Base-by-base conservation (phyloP, 2,329 filamentous ascomycete genomes). In the Helotiales sp. region DNA sequence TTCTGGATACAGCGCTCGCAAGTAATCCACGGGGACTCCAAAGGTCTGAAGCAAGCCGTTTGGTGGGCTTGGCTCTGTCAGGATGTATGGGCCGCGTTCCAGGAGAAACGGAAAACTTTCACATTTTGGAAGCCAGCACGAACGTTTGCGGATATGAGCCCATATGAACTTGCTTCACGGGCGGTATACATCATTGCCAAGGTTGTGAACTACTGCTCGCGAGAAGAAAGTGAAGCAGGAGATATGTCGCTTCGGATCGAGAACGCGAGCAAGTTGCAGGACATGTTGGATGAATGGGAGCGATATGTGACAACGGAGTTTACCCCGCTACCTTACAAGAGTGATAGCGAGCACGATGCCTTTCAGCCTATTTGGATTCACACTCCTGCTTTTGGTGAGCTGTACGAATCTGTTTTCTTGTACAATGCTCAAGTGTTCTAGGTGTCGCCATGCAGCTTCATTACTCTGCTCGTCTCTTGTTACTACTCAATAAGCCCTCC, bases 1-100 rank as follows among this genome's bases (percentile, higher is more conserved):
- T 90, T 89, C 70, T 89, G 87, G 85, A 89, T 90, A 17, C 84
- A 89, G 65, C 79, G 87, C n/a, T 87, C 84, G 0, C 86, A 87
- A 61, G 82, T 87, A 57, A 87, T 88, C 52, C 82, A 89, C 63
- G 87, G 86, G 1, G 86, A 86, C 59, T 84, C 82, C 0, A 83
- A 84, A 0, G 85, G 86, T 0, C 78, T 90, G 0, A 80, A 84
- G 49, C 83, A 85, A 69, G 84, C 86, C 0, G 85, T 87, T 0
- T 90, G 87, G 88, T 90, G 88, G 87, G 83, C 84, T 0, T 90
- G 87, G 88, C 78, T 90, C 3, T 80, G 86, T n/a, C 88, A 90
- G 72, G 88, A 90, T 72, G 82, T 87, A 0, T 90, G 87, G 87
- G 87, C 86, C 1, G 87, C 87, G 0, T 89, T 89, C 69, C 81